These are phyloP conservation scores for Austroboletus niveus DNA, from an alignment of 1,284 basidiomycete genomes.

Conservation along the genomic window DNA sequence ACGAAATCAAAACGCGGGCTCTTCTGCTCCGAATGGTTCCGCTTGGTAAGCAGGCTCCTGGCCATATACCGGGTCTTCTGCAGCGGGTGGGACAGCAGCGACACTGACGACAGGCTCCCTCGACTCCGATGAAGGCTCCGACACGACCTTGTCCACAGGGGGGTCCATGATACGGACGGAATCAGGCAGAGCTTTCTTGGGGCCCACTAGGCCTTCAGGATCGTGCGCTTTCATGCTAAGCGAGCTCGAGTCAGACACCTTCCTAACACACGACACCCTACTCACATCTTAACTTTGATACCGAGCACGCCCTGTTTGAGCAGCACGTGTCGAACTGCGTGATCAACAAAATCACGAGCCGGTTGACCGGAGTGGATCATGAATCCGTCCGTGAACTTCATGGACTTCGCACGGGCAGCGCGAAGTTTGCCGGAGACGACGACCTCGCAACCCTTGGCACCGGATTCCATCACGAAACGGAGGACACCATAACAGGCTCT, in stretches of 20 bases:
- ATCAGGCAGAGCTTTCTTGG: slow-evolving; percentile 94
- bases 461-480: slow-evolving; percentile 99
- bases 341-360: slow-evolving; percentile 94
- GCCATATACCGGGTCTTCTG: slow-evolving; percentile 48
- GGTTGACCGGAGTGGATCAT: slow-evolving; percentile 99
- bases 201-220: slow-evolving; percentile 86
- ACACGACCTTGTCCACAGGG: slow-evolving; percentile 74
- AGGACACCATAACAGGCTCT: slow-evolving; percentile 99
- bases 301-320: slow-evolving; percentile 99
- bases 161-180: slow-evolving; percentile 90
- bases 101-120: slow-evolving; percentile 58
- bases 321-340: slow-evolving; percentile 97
- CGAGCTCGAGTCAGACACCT: slow-evolving; percentile 3
- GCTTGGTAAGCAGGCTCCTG: slow-evolving; percentile 42
- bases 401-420: slow-evolving; percentile 99
- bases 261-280: slow-evolving; percentile 7
- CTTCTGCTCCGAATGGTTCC: slow-evolving; percentile 35
- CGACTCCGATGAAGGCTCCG: slow-evolving; percentile 78
- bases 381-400: slow-evolving; percentile 99
- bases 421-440: slow-evolving; percentile 99
- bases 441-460: slow-evolving; percentile 99
- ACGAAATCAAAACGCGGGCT: slow-evolving; percentile 48
- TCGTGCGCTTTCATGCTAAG: slow-evolving; percentile 95
- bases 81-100: slow-evolving; percentile 46
- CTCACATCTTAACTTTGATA: slow-evolving; percentile 99